Percentiles rank a stretch among this genome's conserved stretches.
These are phyloP conservation scores for Ophiocordyceps unilateralis DNA, from an alignment of 2,329 filamentous ascomycete species.

Conservation along the genomic window DNA sequence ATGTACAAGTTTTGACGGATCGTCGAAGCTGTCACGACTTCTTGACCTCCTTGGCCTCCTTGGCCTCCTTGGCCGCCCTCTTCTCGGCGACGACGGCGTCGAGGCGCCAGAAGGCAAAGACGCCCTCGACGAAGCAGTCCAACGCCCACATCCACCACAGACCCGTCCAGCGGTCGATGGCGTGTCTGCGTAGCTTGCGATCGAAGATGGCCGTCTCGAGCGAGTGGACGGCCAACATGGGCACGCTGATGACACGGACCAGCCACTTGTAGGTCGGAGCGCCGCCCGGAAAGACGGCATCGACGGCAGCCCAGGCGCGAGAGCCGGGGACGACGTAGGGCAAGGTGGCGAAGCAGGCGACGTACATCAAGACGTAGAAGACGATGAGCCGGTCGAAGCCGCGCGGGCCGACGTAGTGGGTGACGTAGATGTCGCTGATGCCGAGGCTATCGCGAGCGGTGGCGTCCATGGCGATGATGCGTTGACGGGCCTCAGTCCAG, in stretches of 20 bases:
- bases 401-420: conserved; percentile 21
- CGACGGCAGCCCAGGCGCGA: conserved; percentile 28
- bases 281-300: conserved; percentile 38
- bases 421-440: conserved; percentile 29
- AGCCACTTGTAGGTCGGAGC: conserved; percentile 38
- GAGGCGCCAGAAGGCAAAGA: conserved; percentile 30
- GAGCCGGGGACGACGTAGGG: conserved; percentile 36
- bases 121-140: conserved; percentile 37
- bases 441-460: conserved; percentile 39
- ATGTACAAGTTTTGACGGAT: no score
- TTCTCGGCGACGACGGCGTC: conserved; percentile 28
- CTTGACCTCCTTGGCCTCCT: no score
- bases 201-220: conserved; percentile 42
- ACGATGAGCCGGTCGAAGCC: conserved; percentile 36
- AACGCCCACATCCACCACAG: conserved; percentile 39
- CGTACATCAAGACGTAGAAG: conserved; percentile 34
- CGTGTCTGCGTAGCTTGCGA: conserved; percentile 26
- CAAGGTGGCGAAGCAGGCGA: conserved; percentile 27
- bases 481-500: conserved; percentile 48
- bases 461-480: conserved; percentile 55
- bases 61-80: conserved; percentile 21
- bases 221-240: conserved; percentile 47
- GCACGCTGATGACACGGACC: conserved; percentile 37
- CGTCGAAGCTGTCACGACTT: conserved; percentile 10
- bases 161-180: conserved; percentile 24